phyloP scores from a whole-genome alignment of 768 basidiomycete genomes.

The Trametes punicea region DNA sequence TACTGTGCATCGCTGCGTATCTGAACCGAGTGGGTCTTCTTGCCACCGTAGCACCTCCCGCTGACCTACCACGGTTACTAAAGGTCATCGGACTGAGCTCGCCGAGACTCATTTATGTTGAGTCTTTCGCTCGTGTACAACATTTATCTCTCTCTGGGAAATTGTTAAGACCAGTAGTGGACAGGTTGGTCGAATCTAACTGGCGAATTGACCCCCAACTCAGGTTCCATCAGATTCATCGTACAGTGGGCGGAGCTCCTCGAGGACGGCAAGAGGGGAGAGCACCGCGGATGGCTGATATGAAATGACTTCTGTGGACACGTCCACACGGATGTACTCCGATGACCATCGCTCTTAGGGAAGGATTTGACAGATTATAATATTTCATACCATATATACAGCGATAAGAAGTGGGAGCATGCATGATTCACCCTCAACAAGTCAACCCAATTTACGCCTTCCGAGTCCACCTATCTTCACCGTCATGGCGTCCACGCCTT shows the following conservation, averaged over 20 bases:
- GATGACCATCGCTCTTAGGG: no score
- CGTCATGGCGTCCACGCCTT: slow-evolving; percentile 52
- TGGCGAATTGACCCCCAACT: background rate
- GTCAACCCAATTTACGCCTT: slow-evolving; percentile 20
- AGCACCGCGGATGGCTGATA: slow-evolving; percentile 65
- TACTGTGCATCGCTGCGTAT: slow-evolving; percentile 68
- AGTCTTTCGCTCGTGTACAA: slow-evolving; percentile 88
- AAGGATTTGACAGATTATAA: background rate
- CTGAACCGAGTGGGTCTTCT: slow-evolving; percentile 59
- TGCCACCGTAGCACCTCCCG: slow-evolving; percentile 3
- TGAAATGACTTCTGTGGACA: slow-evolving; percentile 31
- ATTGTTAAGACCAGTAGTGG: slow-evolving; percentile 76
- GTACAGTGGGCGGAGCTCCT: slow-evolving; percentile 83
- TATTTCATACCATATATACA: slow-evolving; percentile 8
- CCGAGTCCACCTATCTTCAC: slow-evolving; percentile 62
- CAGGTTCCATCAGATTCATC: slow-evolving; percentile 56
- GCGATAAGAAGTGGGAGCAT: background rate
- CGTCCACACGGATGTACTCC: no score
- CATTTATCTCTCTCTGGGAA: slow-evolving; percentile 82
- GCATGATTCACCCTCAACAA: background rate
- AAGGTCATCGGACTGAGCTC: slow-evolving; percentile 75
- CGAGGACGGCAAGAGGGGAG: slow-evolving; percentile 39
- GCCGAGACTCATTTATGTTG: slow-evolving; percentile 80
- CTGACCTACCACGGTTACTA: background rate
- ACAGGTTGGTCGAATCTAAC: slow-evolving; percentile 48